Conservation (phyloP, 2,329 filamentous ascomycete genomes). For the Pseudonectria buxi region DNA sequence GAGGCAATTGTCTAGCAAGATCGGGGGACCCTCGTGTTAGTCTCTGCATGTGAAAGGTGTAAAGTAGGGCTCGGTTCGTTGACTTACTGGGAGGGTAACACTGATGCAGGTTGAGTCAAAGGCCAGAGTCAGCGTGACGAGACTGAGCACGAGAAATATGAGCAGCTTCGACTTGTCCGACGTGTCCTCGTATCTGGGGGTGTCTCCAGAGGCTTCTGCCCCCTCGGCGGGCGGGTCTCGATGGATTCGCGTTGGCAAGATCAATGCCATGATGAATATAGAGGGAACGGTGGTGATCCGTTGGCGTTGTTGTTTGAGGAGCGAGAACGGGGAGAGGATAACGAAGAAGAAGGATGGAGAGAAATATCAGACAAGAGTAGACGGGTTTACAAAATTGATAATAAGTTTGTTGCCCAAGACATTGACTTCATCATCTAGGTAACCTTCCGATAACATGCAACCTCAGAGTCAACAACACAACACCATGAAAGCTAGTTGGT, state of each 20-base stretch:
- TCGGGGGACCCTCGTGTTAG: too few relatives aligned
- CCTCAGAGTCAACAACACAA: conserved; percentile 1
- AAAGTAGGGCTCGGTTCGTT: not conserved
- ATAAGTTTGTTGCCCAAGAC: too few relatives aligned
- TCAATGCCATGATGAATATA: not conserved
- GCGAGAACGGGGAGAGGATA: too few relatives aligned
- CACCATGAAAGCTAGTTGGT: not conserved
- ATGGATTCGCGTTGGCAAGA: too few relatives aligned
- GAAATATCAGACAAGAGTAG: too few relatives aligned
- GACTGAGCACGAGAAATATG: conserved; percentile 16
- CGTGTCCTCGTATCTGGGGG: not conserved
- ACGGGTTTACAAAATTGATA: too few relatives aligned
- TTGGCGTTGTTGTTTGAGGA: not conserved
- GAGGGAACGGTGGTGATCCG: not conserved
- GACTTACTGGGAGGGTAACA: conserved; percentile 23
- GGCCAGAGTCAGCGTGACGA: conserved; percentile 15
- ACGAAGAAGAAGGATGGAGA: too few relatives aligned
- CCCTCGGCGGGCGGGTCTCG: too few relatives aligned
- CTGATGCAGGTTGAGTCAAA: conserved; percentile 24
- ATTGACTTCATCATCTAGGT: not conserved
- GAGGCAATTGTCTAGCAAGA: conserved; percentile 16
- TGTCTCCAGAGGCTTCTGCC: not conserved
- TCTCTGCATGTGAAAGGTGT: not conserved
- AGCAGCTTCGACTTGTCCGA: conserved; percentile 5
- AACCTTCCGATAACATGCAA: not conserved